phyloP scores from a whole-genome alignment of 805 yeast genomes.

The Yamadazyma insecticola region DNA sequence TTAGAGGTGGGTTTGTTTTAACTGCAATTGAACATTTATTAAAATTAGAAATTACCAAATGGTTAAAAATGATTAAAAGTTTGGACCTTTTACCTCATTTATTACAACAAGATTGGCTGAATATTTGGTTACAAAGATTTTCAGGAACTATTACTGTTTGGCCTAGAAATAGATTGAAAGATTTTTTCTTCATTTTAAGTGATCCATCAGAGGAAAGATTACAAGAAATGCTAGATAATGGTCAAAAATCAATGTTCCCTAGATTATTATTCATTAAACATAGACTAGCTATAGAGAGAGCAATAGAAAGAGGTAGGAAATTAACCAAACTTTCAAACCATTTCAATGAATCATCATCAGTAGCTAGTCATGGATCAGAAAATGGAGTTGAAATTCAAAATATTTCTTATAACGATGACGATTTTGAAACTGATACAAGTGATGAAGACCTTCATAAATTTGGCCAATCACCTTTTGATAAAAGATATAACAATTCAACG shows the following conservation, averaged over 20 bases:
- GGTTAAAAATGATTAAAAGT: constrained; percentile 63
- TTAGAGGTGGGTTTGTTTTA: constrained; percentile 74
- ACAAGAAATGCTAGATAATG: constrained; percentile 51
- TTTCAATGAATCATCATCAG: background rate
- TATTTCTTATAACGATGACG: constrained; percentile 5
- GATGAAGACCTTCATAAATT: constrained; percentile 8
- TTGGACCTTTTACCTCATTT: constrained; percentile 65
- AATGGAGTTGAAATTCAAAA: constrained; percentile 2
- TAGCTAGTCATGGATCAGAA: background rate
- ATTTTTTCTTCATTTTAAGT: constrained; percentile 58
- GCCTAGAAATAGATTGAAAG: constrained; percentile 59
- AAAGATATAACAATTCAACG: constrained; percentile 1
- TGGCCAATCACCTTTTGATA: constrained; percentile 8
- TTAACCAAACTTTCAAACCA: constrained; percentile 11
- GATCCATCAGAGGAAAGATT: constrained; percentile 64
- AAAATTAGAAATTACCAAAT: constrained; percentile 70
- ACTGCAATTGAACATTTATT: constrained; percentile 68
- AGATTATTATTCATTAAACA: constrained; percentile 60
- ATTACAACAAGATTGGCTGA: constrained; percentile 77
- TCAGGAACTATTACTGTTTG: constrained; percentile 74
- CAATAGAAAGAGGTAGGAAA: constrained; percentile 50
- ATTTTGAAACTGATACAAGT: constrained; percentile 11
- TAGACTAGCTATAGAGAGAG: constrained; percentile 60
- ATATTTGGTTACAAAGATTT: constrained; percentile 67
- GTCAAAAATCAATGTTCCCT: constrained; percentile 65